These are phyloP conservation scores for Diospyros kaki DNA, from an alignment of 148 eudicot genomes.

Conservation along the genomic window DNA sequence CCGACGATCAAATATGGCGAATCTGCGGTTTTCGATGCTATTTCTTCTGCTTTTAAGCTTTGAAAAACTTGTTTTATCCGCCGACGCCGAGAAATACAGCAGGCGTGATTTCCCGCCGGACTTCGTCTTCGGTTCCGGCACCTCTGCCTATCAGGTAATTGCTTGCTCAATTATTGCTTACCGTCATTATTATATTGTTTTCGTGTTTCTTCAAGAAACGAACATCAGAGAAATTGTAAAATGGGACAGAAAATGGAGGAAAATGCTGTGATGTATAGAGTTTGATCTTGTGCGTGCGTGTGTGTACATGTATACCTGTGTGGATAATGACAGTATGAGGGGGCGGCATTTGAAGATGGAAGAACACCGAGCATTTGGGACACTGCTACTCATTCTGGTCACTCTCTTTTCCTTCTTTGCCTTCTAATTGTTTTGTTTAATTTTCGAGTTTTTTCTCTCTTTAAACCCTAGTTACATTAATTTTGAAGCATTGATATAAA, in stretches of 20 bases:
- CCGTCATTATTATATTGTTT: background rate
- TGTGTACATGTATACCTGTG: too few species aligned
- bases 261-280: too few species aligned
- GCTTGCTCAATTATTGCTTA: background rate
- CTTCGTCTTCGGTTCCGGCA: constrained; percentile 44
- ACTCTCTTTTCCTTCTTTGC: background rate
- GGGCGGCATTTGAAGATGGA: constrained; percentile 46
- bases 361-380: constrained; percentile 41
- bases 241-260: too few species aligned
- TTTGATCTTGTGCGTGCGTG: too few species aligned
- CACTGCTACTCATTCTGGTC: constrained; percentile 42
- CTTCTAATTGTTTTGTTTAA: background rate
- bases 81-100: constrained; percentile 9
- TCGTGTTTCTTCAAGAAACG: background rate
- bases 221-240: too few species aligned
- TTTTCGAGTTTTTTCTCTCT: background rate
- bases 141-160: constrained; percentile 39
- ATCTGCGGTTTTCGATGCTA: too few species aligned
- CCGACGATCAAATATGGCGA: too few species aligned
- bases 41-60: too few species aligned
- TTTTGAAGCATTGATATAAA: too few species aligned
- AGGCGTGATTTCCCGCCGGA: constrained; percentile 29
- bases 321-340: constrained; percentile 28
- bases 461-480: too few species aligned
- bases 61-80: background rate